A percentile compares a stretch with the other conserved stretches of the same genome.
Conservation (phyloP, 148 eudicot genomes). For the Limonium bicolor region DNA sequence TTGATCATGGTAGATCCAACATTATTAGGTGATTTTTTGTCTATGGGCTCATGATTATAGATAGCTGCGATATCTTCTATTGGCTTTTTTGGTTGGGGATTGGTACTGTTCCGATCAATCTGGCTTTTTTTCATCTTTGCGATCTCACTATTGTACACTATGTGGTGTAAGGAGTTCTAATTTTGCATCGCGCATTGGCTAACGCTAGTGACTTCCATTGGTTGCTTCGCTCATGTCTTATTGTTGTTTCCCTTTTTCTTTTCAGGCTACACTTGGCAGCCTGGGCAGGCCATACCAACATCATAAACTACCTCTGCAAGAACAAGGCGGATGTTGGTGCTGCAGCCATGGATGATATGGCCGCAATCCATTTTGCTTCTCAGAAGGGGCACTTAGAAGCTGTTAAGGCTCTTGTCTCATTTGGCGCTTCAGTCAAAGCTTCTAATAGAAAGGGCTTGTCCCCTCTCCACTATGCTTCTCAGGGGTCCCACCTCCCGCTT, state of each 20-base stretch:
- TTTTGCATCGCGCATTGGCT: too few relatives aligned
- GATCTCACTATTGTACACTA: too few relatives aligned
- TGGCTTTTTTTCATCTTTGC: too few relatives aligned
- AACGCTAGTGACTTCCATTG: too few relatives aligned
- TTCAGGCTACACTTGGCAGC: slow-evolving; percentile 91
- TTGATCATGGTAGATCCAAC: too few relatives aligned
- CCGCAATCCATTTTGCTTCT: slow-evolving; percentile 87
- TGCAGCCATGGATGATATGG: slow-evolving; percentile 97
- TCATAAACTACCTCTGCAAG: slow-evolving; percentile 63
- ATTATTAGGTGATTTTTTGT: too few relatives aligned
- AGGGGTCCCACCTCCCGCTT: slow-evolving; percentile 71
- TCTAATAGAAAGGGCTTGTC: slow-evolving; percentile 82
- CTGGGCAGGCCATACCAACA: slow-evolving; percentile 80
- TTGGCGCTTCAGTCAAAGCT: slow-evolving; percentile 63
- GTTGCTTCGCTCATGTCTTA: neutral
- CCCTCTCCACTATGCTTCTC: slow-evolving; percentile 84
- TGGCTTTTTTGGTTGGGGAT: too few relatives aligned
- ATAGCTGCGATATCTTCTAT: too few relatives aligned
- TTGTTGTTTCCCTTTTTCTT: slow-evolving; percentile 27
- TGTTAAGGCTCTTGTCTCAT: slow-evolving; percentile 40
- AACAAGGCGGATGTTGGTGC: slow-evolving; percentile 89
- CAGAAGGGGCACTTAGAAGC: slow-evolving; percentile 92
- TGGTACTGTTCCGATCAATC: too few relatives aligned
- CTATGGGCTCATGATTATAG: too few relatives aligned
- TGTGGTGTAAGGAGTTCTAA: too few relatives aligned